Evolutionary conservation across 805 yeast genomes (phyloP), one percentile per base, ranked within the genome.

Genomic region (Candida pseudofarinosa): DNA sequence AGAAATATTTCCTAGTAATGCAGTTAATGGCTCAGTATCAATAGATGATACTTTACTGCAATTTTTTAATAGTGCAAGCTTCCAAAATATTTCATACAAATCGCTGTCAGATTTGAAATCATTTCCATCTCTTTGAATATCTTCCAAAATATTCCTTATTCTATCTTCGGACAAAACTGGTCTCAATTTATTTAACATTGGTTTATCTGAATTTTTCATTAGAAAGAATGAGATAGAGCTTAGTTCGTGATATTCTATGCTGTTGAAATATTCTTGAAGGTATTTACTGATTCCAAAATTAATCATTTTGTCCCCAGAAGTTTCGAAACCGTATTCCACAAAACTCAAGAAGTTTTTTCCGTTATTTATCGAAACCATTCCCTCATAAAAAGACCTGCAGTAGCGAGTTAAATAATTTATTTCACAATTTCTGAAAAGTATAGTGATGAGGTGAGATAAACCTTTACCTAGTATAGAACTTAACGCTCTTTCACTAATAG

Each of bases 371-470:
- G 14, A 34, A 6, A 26, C 31, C 50, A 75, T 62, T 19, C 63
- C 60, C 4, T 67, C 70, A 47, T 77, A 71, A 18, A 81, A 53
- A 10, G 51, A 48, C 19, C 66, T 66, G 52, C 79, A 81, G 38
- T 61, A 62, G 49, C 69, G 75, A 1, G 80, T 72, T 41, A 82
- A 62, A 5, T 62, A 62, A 42, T 66, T 65, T 13, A 74, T 53
- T 33, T 76, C 78, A 53, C 80, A 62, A 54, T 82, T 81, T 68
- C 88, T 77, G 40, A 81, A 56, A 19, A 80, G 47, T 12, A 77
- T 59, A 2, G 79, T 59, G 38, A 77, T 65, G 33, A 80, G 58
- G 49, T 78, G 77, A 2, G 74, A 62, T 33, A 75, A 37, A 1
- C 63, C 54, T 30, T 62, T 62, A 48, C 52, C 39, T 23, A 63